Evolutionary conservation across 2,329 filamentous ascomycete species (phyloP).

Genomic region (Arthroderma uncinatum): DNA sequence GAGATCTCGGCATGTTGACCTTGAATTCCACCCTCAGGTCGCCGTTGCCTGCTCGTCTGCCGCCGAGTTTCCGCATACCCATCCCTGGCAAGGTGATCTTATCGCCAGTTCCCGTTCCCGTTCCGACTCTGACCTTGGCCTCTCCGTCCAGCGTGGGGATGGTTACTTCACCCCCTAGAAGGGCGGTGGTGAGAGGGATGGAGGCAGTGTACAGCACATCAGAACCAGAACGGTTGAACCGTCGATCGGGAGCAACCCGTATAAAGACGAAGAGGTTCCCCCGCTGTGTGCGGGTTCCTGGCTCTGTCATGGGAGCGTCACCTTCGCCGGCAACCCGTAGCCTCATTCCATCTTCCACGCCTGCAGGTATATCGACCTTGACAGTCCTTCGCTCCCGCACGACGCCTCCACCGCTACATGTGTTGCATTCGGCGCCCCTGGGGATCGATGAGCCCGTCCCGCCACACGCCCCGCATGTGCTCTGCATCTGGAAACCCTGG

Average conservation of each 20-base stretch:
- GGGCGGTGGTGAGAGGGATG: slow-evolving; percentile 82
- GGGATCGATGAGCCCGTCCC: slow-evolving; percentile 69
- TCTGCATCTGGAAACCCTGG: slow-evolving; percentile 91
- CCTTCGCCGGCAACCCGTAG: slow-evolving; percentile 75
- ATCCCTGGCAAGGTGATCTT: slow-evolving; percentile 77
- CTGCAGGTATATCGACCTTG: slow-evolving; percentile 81
- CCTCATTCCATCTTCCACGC: slow-evolving; percentile 94
- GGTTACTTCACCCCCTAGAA: slow-evolving; percentile 79
- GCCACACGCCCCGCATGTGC: slow-evolving; percentile 70
- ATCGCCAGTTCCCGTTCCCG: slow-evolving; percentile 86
- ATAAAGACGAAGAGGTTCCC: slow-evolving; percentile 91
- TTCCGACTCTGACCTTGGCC: slow-evolving; percentile 80
- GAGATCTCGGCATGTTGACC: slow-evolving; percentile 87
- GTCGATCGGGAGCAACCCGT: slow-evolving; percentile 74
- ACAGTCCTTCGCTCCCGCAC: slow-evolving; percentile 73
- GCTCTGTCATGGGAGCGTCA: slow-evolving; percentile 61
- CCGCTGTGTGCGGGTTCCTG: slow-evolving; percentile 53
- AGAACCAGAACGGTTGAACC: slow-evolving; percentile 76
- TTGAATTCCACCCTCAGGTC: slow-evolving; percentile 92
- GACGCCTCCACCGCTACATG: slow-evolving; percentile 73
- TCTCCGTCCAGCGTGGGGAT: slow-evolving; percentile 85
- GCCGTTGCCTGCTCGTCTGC: slow-evolving; percentile 50
- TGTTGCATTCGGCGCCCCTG: slow-evolving; percentile 65
- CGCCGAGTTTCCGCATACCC: slow-evolving; percentile 81
- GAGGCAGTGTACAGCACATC: slow-evolving; percentile 88